These are phyloP conservation scores for Chamaecrista fasciculata DNA, from an alignment of 306 rosid genomes.

Conservation along the genomic window DNA sequence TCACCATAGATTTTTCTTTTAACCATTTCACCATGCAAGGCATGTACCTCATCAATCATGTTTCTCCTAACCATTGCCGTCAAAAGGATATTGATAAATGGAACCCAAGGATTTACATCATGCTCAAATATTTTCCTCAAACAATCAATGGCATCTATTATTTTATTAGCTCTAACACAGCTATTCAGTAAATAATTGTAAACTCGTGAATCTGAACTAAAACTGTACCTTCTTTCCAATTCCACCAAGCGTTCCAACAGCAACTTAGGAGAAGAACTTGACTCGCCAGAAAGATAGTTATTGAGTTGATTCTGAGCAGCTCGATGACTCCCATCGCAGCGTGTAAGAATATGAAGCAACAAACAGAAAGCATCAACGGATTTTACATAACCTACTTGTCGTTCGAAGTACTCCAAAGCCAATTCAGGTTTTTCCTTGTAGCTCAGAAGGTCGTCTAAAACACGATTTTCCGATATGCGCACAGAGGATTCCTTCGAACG, in stretches of 20 bases:
- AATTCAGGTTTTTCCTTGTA: slow-evolving; percentile 42
- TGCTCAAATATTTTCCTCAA: slow-evolving; percentile 46
- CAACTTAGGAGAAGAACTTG: slow-evolving; percentile 35
- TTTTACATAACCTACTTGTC: slow-evolving; percentile 38
- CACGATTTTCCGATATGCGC: slow-evolving; percentile 18
- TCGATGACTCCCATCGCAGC: background rate
- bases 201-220: slow-evolving; percentile 42
- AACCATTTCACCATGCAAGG: slow-evolving; percentile 51
- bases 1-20: slow-evolving; percentile 43
- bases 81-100: slow-evolving; percentile 50
- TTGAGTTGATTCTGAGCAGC: slow-evolving; percentile 40
- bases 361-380: slow-evolving; percentile 48
- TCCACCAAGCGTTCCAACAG: slow-evolving; percentile 42
- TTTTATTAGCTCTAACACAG: slow-evolving; percentile 55
- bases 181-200: slow-evolving; percentile 54
- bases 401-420: slow-evolving; percentile 48
- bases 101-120: slow-evolving; percentile 43
- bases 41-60: slow-evolving; percentile 38
- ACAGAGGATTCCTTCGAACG: background rate
- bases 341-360: slow-evolving; percentile 52
- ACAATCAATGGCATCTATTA: slow-evolving; percentile 53
- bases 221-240: slow-evolving; percentile 40
- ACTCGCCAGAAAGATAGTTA: slow-evolving; percentile 33
- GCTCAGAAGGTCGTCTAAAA: slow-evolving; percentile 45
- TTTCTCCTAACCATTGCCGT: slow-evolving; percentile 52